Evolutionary conservation across 2,329 filamentous ascomycete genomes (phyloP).

Genomic region (Colletotrichum paranaense): DNA sequence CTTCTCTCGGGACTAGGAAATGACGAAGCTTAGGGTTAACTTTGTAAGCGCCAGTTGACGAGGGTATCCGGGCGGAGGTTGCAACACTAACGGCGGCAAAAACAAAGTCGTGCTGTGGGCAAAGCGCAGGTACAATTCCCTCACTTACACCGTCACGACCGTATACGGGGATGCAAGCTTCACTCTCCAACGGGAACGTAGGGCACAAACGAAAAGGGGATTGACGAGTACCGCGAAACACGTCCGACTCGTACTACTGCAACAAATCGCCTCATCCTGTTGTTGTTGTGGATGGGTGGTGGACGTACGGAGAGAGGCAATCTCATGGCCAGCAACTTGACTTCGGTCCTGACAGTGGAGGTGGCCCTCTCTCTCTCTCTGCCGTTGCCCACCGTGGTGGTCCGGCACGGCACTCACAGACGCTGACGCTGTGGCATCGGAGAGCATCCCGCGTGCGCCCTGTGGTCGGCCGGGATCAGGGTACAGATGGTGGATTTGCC

Average conservation of each 20-base stretch:
- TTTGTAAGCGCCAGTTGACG: conserved; percentile 32
- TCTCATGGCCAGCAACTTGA: not conserved
- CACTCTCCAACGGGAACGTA: not conserved
- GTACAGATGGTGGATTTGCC: conserved; percentile 22
- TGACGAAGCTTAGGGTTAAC: conserved; percentile 33
- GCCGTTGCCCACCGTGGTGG: not conserved
- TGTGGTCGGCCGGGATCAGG: conserved; percentile 20
- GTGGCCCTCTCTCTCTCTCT: not conserved
- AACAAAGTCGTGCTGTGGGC: not conserved
- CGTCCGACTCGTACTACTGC: too few species aligned
- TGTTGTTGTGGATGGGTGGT: not conserved
- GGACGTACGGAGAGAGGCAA: not conserved
- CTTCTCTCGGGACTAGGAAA: conserved; percentile 30
- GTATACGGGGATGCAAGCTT: not conserved
- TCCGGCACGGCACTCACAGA: conserved; percentile 22
- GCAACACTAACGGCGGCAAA: conserved; percentile 32
- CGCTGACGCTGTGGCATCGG: conserved; percentile 18
- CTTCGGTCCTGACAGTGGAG: not conserved
- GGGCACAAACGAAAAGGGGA: not conserved
- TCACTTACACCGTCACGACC: not conserved
- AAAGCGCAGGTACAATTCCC: conserved; percentile 16
- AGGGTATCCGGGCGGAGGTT: conserved; percentile 28
- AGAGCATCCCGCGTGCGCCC: conserved; percentile 23
- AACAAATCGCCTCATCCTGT: not conserved
- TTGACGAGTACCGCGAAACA: not conserved